Percentiles rank a stretch among this genome's conserved stretches.
phyloP scores from a whole-genome alignment of 345 rosid species.

The Citropsis articulata region DNA sequence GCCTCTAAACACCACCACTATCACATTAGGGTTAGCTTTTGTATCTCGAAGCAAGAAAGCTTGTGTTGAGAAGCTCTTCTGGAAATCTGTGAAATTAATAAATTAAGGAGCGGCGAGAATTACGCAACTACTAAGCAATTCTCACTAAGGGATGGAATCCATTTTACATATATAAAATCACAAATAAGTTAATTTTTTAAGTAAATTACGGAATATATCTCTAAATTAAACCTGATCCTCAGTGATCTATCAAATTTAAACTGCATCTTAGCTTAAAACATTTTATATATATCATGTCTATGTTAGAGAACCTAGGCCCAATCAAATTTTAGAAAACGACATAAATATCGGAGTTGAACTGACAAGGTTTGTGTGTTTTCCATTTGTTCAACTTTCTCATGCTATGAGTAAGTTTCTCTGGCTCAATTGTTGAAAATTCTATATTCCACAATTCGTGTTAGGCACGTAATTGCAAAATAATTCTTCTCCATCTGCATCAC shows the following conservation, averaged over 20 bases:
- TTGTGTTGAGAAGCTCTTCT: slow-evolving; percentile 35
- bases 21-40: slow-evolving; percentile 36
- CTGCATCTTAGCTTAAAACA: not conserved
- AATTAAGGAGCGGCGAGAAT: not conserved
- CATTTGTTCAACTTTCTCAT: not conserved
- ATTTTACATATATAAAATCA: not conserved
- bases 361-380: not conserved
- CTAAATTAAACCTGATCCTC: not conserved
- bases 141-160: not conserved
- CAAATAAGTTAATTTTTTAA: no score
- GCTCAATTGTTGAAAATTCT: not conserved
- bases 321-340: not conserved
- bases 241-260: not conserved
- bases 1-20: slow-evolving; percentile 60
- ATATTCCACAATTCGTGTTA: not conserved
- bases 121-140: not conserved
- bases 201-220: no score
- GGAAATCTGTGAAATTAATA: slow-evolving; percentile 27
- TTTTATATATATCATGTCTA: not conserved
- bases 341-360: not conserved
- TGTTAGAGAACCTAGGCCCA: not conserved
- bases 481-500: not conserved
- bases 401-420: not conserved
- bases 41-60: slow-evolving; percentile 48
- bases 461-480: not conserved